Evolutionary conservation across 2,329 filamentous ascomycete genomes (phyloP).

Genomic region (Coniella lustricola): DNA sequence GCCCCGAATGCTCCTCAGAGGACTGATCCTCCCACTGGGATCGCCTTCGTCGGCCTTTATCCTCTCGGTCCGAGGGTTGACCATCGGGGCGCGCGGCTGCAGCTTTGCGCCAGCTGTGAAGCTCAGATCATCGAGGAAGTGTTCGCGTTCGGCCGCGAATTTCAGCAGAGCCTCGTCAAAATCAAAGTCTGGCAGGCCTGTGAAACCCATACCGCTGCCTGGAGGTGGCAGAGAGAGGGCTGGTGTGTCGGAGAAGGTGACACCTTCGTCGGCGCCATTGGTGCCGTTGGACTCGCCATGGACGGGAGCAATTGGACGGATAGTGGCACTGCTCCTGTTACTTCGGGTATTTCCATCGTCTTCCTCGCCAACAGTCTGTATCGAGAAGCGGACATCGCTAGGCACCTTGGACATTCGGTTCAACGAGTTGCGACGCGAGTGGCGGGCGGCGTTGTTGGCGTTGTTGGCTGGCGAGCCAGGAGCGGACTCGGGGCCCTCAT

Average conservation of each 20-base stretch:
- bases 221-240: not conserved
- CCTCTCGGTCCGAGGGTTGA: constrained; percentile 73
- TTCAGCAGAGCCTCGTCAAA: constrained; percentile 91
- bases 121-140: constrained; percentile 85
- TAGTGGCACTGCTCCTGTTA: constrained; percentile 61
- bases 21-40: constrained; percentile 45
- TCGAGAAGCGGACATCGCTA: constrained; percentile 43
- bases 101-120: constrained; percentile 79
- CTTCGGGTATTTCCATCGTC: constrained; percentile 51
- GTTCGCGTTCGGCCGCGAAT: constrained; percentile 91
- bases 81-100: constrained; percentile 61
- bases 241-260: constrained; percentile 8
- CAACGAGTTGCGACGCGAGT: constrained; percentile 55
- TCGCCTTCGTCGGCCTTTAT: constrained; percentile 67
- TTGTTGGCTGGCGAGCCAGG: constrained; percentile 25
- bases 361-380: constrained; percentile 47
- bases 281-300: constrained; percentile 19
- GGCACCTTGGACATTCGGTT: constrained; percentile 50
- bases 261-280: constrained; percentile 16
- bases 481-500: constrained; percentile 36
- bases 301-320: constrained; percentile 35
- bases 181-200: constrained; percentile 61
- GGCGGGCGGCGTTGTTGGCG: constrained; percentile 37
- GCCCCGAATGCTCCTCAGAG: constrained; percentile 59
- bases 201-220: constrained; percentile 25